Base-by-base conservation (phyloP, 225 moss, liverwort and hornwort species). In the Ulota crispa region DNA sequence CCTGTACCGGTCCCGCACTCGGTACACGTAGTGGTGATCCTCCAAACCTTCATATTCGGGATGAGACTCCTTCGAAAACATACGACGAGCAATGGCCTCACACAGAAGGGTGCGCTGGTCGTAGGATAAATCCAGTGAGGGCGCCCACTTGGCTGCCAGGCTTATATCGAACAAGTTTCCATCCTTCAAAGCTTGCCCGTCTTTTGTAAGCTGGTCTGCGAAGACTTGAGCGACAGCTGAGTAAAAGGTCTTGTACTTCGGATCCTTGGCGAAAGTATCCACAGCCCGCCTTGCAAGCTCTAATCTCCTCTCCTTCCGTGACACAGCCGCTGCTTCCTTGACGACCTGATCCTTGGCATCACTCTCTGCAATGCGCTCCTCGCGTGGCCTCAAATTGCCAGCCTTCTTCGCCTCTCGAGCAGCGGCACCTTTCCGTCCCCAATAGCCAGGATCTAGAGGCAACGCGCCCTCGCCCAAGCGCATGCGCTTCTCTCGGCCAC, bases 121-220 rank as follows among this genome's bases (percentile, higher is more conserved):
- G 76, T 86, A 94, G 10, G 89, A 91, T 63, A 81, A 81, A 80
- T 92, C 93, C 68, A 93, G 80, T 28, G 96, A 94, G 59, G 96
- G 96, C 70, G 87, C 91, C 96, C 96, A 96, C 68, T 96, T 94
- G 39, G 88, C 91, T 77, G 94, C 94, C 81, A 96, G 80, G 79
- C 93, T 91, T 36, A 96, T 81, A 70, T 94, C 82, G 56, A 57
- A 80, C 16, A 85, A 9, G n/a, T 86, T 86, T 24, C 79, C 87
- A 28, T 89, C 89, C 61, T 86, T 75, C 54, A 96, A 72, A 60
- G 88, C 88, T 83, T 89, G 68, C 57, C 88, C 24, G 56, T 96
- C 96, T 72, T 83, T 85, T 21, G 71, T 72, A 75, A 96, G 83
- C 75, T 86, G 88, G 41, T 71, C 81, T 45, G 94, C 93, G 71